Base-by-base conservation (phyloP, 2,329 filamentous ascomycete species). In the Sphaerulina populicola region DNA sequence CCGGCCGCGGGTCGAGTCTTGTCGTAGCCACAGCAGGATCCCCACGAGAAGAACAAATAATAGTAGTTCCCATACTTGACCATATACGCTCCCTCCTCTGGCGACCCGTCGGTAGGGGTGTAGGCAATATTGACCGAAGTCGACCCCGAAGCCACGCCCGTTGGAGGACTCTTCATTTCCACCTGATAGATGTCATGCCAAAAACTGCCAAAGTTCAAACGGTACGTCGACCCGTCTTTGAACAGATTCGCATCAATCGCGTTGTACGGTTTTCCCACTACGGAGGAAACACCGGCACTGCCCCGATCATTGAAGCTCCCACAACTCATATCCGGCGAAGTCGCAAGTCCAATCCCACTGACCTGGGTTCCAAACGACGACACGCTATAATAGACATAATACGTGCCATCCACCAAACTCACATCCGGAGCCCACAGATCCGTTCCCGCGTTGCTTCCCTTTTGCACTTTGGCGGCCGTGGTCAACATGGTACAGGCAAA, bases 351-450 rank as follows among this genome's bases (percentile, higher is more conserved):
- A 55, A 86, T 84, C 31, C 78, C 78, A 0, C 77, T 81, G 64
- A 73, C 68, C 56, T 83, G 80, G 0, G 72, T 75, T 0, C 81
- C 81, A 56, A 82, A 83, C 0, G 75, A 71, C 33, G 76, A 80
- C n/a, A 84, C 79, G 1, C 77, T 72, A 66, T 85, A 84, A 73
- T 82, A 85, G n/a, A 80, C 66, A 59, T 83, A 77, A 69, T 84
- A 86, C 0, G 72, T 71, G 48, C 68, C 70, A 55, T 76, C 77
- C n/a, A 85, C 71, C 12, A 77, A 68, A 14, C 70, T 66, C 11
- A 82, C 77, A 57, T 86, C 82, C 0, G 83, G 83, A 1, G 83
- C 83, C 76, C 76, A 79, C 9, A 77, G 68, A 58, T 78, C 75
- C 4, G 71, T 73, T 18, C 75, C 76, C 1, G 60, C 53, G 23